These are phyloP conservation scores for Penicillium psychrosexuale DNA, from an alignment of 2,329 filamentous ascomycete genomes.

Conservation along the genomic window DNA sequence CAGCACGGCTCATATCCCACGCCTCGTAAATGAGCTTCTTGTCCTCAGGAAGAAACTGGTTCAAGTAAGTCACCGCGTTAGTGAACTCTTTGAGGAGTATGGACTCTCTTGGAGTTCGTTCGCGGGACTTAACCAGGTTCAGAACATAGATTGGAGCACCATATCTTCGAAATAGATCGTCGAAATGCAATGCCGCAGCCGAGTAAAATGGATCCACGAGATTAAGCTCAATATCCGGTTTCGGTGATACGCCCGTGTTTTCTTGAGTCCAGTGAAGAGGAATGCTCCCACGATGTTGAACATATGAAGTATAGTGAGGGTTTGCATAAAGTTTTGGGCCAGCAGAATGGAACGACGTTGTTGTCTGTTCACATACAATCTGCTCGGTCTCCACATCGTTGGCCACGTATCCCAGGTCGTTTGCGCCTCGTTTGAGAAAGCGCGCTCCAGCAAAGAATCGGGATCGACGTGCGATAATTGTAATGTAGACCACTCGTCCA, in stretches of 20 bases:
- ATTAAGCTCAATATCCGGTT: constrained; percentile 92
- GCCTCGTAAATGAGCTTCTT: constrained; percentile 91
- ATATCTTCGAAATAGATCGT: constrained; percentile 90
- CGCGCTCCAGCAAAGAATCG: constrained; percentile 90
- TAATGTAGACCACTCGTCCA: constrained; percentile 84
- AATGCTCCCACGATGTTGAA: constrained; percentile 95
- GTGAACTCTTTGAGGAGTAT: constrained; percentile 87
- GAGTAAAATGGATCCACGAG: constrained; percentile 95
- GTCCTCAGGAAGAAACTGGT: constrained; percentile 80
- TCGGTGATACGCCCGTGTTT: constrained; percentile 89
- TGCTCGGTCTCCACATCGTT: constrained; percentile 99
- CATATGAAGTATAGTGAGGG: constrained; percentile 90
- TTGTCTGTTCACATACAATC: constrained; percentile 90
- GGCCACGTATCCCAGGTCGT: constrained; percentile 91
- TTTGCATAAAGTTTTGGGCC: constrained; percentile 82
- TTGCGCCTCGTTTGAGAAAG: constrained; percentile 90
- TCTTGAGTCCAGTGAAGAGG: constrained; percentile 97
- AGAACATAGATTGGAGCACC: constrained; percentile 88
- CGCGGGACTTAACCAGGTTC: constrained; percentile 85
- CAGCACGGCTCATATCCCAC: constrained; percentile 96
- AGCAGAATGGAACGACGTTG: constrained; percentile 91
- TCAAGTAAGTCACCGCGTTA: constrained; percentile 83
- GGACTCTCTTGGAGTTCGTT: constrained; percentile 84
- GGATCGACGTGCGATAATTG: constrained; percentile 87
- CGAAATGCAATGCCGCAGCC: constrained; percentile 88